Evolutionary conservation across 2,329 filamentous ascomycete genomes (phyloP), one percentile per base, ranked within the genome.

Genomic region (Pseudogymnoascus sp.): DNA sequence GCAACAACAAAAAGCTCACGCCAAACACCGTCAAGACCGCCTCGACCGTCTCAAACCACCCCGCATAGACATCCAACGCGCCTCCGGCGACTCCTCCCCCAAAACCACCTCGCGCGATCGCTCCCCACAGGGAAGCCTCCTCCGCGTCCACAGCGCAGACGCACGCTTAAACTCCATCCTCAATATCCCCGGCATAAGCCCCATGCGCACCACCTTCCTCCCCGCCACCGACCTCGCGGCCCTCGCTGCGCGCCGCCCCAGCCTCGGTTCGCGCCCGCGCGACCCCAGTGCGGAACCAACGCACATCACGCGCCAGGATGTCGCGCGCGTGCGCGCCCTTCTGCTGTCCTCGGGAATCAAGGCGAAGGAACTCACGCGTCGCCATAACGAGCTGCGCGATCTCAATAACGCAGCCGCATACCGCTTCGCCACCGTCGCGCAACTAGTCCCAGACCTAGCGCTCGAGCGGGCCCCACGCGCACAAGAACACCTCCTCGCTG

Each of bases 301-400:
- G 11, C 59, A 40, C 63, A 72, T 89, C 31, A 86, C 82, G 8
- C 85, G 83, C 69, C 84, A 84, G n/a, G 93, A 97, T 69, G 83
- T 96, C 62, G 89, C 89, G 14, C 87, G 91, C n/a, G 82, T 93
- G 2, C 84, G 86, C 63, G 84, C 91, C 0, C 80, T 96, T 7
- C 84, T 96, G 42, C 79, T 96, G 21, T 89, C 88, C 66, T 91
- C 91, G 0, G 93, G 92, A n/a, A 87, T 97, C 71, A 96, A 96
- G 76, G 93, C 93, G 0, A 87, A 87, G 70, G 90, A 95, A 71
- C 90, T 97, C 62, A 81, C 82, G 28, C 83, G 86, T 3, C 84
- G 88, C 56, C 86, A 88, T 3, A 66, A 65, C 14, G 72, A 72
- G 59, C 59, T 64, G n/a, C 65, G 67, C 40, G 68, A 72, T 49